Evolutionary conservation across 495 filamentous ascomycete genomes (phyloP).

Genomic region (Delitschia confertaspora): DNA sequence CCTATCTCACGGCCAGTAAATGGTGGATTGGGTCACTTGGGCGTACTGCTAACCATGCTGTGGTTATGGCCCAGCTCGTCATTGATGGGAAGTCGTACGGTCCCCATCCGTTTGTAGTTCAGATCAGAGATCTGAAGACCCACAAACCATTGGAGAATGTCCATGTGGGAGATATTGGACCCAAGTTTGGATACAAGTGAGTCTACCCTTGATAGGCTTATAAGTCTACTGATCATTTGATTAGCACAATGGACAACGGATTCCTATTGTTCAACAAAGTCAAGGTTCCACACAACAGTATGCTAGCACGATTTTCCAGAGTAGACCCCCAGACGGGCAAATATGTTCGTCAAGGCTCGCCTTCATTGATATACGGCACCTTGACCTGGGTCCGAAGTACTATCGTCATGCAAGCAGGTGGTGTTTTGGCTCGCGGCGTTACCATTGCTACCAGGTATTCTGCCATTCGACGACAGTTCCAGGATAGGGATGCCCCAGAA

Average conservation of each 20-base stretch:
- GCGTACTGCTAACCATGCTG: constrained; percentile 62
- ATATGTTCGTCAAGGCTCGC: constrained; percentile 54
- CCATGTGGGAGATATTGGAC: constrained; percentile 65
- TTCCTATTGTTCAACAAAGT: constrained; percentile 64
- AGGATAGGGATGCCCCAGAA: constrained; percentile 52
- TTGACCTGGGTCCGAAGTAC: constrained; percentile 64
- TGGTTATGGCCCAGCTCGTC: constrained; percentile 64
- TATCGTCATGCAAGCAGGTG: constrained; percentile 59
- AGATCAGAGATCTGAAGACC: constrained; percentile 60
- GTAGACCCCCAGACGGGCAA: constrained; percentile 54
- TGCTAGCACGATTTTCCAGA: constrained; percentile 54
- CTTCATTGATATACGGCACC: constrained; percentile 61
- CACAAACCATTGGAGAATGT: constrained; percentile 62
- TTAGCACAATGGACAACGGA: constrained; percentile 65
- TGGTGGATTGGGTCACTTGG: constrained; percentile 76
- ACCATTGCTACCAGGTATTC: constrained; percentile 66
- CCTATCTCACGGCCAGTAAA: constrained; percentile 58
- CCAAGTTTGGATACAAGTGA: constrained; percentile 59
- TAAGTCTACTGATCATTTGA: constrained; percentile 1
- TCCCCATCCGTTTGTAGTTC: constrained; percentile 68
- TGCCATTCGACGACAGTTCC: constrained; percentile 60
- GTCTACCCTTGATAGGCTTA: neutral
- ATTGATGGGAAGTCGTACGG: constrained; percentile 56
- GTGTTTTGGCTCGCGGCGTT: constrained; percentile 61
- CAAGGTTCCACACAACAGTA: constrained; percentile 58